Evolutionary conservation across 768 basidiomycete species (phyloP), one percentile per base, ranked within the genome.

Genomic region (Macrolepiota fuliginosa): DNA sequence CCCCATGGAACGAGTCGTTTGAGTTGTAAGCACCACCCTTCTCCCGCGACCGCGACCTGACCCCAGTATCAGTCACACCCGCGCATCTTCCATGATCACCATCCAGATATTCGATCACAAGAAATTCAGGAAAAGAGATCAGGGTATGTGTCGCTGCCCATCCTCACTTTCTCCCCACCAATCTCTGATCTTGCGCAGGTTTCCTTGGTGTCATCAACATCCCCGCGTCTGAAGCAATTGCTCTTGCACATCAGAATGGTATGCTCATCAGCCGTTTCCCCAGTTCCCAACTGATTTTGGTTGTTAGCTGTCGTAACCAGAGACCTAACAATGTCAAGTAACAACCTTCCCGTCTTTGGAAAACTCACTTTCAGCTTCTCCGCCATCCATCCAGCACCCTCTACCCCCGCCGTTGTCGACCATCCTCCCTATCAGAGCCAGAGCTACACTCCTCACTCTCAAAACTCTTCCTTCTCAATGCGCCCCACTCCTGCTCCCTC

Each of bases 31-130:
- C 56, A 37, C 24, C 13, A 42, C 22, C 36, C 59, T 66, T 62
- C 55, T 49, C 58, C 29, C 63, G 25, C 61, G 19, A 58, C 60
- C 65, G 39, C 54, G 37, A 56, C 37, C 56, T 62, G 64, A 19
- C 51, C 58, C n/a, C 45, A 32, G 56, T 62, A 65, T 24, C 65
- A 92, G 92, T 65, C 81, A 80, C 63, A 84, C 94, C 65, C 88
- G 84, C 49, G 87, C 84, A 63, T 86, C 86, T 29, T 94, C 92
- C 37, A 80, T 85, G 66, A 82, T 96, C 68, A 81, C 83, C 25
- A 90, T 96, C 50, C 92, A 96, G 76, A 85, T 96, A 62, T 94
- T 95, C 70, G 94, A 96, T 79, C 88, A 93, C 74, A 83, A 86
- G 70, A 93, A 91, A 73, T 94, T 92, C 77, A 93, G 83, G 77